A percentile compares a stretch with the other conserved stretches of the same genome.
These are phyloP conservation scores for Hordeum marinum DNA, from an alignment of 176 grass and related monocot genomes.

Conservation along the genomic window DNA sequence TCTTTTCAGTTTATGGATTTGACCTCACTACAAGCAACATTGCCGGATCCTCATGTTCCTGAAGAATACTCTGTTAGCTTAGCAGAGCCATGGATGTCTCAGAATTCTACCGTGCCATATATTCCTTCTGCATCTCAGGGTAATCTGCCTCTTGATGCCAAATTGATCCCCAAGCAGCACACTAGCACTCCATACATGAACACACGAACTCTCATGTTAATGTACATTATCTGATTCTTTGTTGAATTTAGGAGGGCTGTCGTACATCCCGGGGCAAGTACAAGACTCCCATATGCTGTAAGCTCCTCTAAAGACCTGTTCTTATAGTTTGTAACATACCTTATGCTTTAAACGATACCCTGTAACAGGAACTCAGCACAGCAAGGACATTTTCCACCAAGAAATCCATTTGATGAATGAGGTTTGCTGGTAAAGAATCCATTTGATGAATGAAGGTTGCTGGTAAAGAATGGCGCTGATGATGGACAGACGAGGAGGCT, in stretches of 20 bases:
- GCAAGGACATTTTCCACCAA: slow-evolving; percentile 52
- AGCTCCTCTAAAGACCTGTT: slow-evolving; percentile 22
- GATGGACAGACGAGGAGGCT: slow-evolving; percentile 2
- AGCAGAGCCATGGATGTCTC: slow-evolving; percentile 49
- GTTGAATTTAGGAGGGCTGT: slow-evolving; percentile 51
- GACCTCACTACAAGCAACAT: slow-evolving; percentile 55
- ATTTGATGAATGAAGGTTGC: slow-evolving; percentile 66
- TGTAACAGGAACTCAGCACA: slow-evolving; percentile 53
- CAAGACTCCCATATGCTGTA: slow-evolving; percentile 54
- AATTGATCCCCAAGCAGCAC: background rate
- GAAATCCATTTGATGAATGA: slow-evolving; percentile 94
- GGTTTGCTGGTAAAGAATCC: slow-evolving; percentile 22
- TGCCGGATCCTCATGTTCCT: slow-evolving; percentile 47
- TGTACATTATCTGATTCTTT: slow-evolving; percentile 18
- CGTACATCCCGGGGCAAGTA: slow-evolving; percentile 43
- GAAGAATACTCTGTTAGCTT: slow-evolving; percentile 36
- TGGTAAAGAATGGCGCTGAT: background rate
- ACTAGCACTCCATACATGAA: background rate
- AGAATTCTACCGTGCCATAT: slow-evolving; percentile 39
- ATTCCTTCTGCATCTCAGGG: slow-evolving; percentile 57
- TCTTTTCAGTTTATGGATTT: slow-evolving; percentile 80
- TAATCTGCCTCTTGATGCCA: slow-evolving; percentile 21
- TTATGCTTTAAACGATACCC: slow-evolving; percentile 9
- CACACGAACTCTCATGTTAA: background rate
- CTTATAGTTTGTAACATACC: background rate